Base-by-base conservation (phyloP, 1,139 yeast species). In the Spencermartinsiella ligniputridi region DNA sequence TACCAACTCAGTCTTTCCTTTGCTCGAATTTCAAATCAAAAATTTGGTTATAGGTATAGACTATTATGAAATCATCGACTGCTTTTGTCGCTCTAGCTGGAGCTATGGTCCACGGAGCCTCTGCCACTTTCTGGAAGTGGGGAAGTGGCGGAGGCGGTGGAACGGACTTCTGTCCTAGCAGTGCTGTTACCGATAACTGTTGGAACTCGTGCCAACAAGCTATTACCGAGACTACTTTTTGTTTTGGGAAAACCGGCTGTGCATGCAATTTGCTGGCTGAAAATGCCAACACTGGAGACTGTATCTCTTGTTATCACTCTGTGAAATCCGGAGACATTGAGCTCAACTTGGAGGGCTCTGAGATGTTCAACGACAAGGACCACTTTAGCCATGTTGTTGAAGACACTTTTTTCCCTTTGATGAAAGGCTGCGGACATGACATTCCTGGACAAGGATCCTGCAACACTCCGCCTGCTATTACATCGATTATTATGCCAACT, bases 141-240 rank as follows among this genome's bases (percentile, higher is more conserved):
- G 35, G 35, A 29, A 19, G 32, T 18, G 39, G 37, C 35, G 21
- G 36, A 17, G 29, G 40, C n/a, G 24, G 36, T 30, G 13, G 38
- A 20, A 25, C 45, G 39, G 3, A 40, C 40, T 11, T 40, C 25
- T 32, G 37, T 37, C 39, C 52, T 42, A 29, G 46, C 41, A 16
- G 39, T 17, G 29, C 40, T 35, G 38, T 45, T 15, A 39, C 36
- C 41, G 35, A 41, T 40, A 17, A 54, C 25, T 56, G 60, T 43
- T 53, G 55, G 55, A 42, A 49, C 15, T 46, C 52, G 22, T 56
- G 60, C 40, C 49, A 54, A 36, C 42, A 47, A 38, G 54, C 54
- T 22, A 44, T 52, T 16, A 42, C 47, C 9, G 44, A 44, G 32
- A 40, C 54, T 3, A 39, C 41, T 15, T 22, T 45, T 17, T 55